Conservation (phyloP, 768 basidiomycete species). For the Rhizopogon roseolus region DNA sequence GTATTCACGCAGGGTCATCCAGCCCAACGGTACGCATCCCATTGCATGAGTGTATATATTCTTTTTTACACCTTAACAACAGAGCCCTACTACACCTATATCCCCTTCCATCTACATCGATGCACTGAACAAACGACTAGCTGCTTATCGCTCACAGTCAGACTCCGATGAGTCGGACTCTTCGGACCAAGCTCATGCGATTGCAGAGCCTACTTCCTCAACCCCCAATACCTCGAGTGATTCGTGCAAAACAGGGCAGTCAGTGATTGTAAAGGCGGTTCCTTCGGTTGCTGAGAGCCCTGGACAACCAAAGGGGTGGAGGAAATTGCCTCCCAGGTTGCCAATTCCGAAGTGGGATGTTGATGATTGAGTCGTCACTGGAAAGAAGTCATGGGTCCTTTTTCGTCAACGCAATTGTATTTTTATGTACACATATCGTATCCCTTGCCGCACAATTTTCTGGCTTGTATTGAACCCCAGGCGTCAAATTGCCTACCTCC, state of each 20-base stretch:
- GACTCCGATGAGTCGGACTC: not conserved
- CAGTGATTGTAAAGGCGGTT: not conserved
- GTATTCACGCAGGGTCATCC: not conserved
- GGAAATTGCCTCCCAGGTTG: slow-evolving; percentile 22
- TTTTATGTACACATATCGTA: too few relatives aligned
- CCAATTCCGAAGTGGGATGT: slow-evolving; percentile 28
- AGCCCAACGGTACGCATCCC: not conserved
- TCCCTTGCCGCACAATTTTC: too few relatives aligned
- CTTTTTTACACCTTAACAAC: not conserved
- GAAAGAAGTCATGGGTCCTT: not conserved
- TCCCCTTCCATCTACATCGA: not conserved
- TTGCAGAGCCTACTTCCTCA: not conserved
- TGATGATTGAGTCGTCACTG: not conserved
- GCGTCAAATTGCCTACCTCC: slow-evolving; percentile 75
- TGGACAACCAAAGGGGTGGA: slow-evolving; percentile 11
- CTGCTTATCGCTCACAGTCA: not conserved
- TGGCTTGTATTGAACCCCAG: slow-evolving; percentile 46
- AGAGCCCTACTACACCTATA: not conserved
- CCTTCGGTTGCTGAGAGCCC: not conserved
- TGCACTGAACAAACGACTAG: not conserved
- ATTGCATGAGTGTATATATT: not conserved
- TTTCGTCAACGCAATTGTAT: not conserved
- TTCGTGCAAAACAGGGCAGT: not conserved
- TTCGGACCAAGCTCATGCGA: too few relatives aligned
- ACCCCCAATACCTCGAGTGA: not conserved